phyloP scores from a whole-genome alignment of 208 protist genomes.

The Porcisia hertigi region DNA sequence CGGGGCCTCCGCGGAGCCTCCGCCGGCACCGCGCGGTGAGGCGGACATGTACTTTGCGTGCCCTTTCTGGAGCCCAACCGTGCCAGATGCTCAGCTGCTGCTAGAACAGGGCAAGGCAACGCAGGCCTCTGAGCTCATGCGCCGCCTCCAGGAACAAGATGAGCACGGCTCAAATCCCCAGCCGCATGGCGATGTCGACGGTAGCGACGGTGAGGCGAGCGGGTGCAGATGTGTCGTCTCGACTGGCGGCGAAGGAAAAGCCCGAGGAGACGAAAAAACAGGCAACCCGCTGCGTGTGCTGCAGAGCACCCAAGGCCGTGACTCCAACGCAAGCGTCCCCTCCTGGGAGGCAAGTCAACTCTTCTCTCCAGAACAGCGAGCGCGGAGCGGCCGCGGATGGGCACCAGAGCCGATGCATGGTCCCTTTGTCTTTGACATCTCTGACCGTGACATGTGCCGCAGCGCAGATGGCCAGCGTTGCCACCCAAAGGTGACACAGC shows the following conservation, averaged over 20 bases:
- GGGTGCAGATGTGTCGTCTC: not conserved
- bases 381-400: conserved; percentile 27
- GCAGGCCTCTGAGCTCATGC: conserved; percentile 34
- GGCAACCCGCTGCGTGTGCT: conserved; percentile 5
- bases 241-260: not conserved
- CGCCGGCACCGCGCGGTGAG: conserved; percentile 13
- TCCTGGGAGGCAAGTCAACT: conserved; percentile 18
- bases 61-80: conserved; percentile 40
- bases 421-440: conserved; percentile 26
- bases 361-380: conserved; percentile 28
- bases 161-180: not conserved
- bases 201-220: not conserved
- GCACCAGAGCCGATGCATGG: conserved; percentile 30
- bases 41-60: conserved; percentile 41
- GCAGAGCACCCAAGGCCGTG: conserved; percentile 3
- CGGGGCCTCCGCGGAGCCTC: not conserved
- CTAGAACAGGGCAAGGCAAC: conserved; percentile 54
- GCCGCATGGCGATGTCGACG: not conserved
- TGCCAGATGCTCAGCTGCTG: conserved; percentile 36
- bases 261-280: not conserved
- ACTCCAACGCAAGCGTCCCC: not conserved
- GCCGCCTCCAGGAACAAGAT: conserved; percentile 13
- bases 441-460: conserved; percentile 7
- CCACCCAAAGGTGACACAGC: conserved; percentile 19
- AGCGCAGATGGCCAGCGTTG: conserved; percentile 28